Conservation (phyloP, 2,329 filamentous ascomycete species). For the Moelleriella libera region DNA sequence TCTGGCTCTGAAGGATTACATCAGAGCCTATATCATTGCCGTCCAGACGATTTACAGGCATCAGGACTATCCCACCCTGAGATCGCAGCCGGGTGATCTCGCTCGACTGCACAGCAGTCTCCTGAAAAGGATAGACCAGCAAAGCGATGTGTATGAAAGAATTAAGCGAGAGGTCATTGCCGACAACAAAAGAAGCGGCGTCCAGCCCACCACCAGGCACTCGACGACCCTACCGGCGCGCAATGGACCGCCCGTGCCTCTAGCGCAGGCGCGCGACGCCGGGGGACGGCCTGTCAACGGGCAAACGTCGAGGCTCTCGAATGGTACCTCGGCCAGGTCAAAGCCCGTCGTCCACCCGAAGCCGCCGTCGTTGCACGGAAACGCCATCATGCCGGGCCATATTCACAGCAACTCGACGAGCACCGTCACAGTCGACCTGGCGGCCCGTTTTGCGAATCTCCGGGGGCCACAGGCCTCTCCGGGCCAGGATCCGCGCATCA, state of each 20-base stretch:
- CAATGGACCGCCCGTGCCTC: not conserved
- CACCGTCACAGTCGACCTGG: conserved; percentile 31
- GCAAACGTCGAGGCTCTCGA: conserved; percentile 4
- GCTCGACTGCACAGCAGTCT: conserved; percentile 34
- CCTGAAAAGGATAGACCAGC: conserved; percentile 32
- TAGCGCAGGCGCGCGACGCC: not conserved
- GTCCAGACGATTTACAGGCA: conserved; percentile 65
- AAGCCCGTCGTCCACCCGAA: conserved; percentile 49
- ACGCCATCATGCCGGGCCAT: conserved; percentile 25
- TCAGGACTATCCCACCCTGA: conserved; percentile 55
- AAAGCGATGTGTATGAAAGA: conserved; percentile 35
- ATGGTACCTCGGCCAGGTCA: conserved; percentile 14
- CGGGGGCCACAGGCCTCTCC: conserved; percentile 26
- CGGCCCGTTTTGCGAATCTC: conserved; percentile 42
- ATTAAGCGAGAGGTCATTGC: conserved; percentile 47
- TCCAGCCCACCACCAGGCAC: conserved; percentile 24
- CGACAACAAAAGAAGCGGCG: conserved; percentile 49
- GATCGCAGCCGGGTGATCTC: conserved; percentile 35
- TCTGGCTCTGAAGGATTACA: conserved; percentile 68
- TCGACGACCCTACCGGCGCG: conserved; percentile 7
- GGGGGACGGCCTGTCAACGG: conserved; percentile 1
- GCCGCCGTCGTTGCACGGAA: conserved; percentile 51
- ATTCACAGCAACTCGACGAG: conserved; percentile 13
- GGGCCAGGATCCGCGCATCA: conserved; percentile 37
- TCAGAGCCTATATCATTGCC: conserved; percentile 67